These are phyloP conservation scores for Croton laevigatus DNA, from an alignment of 441 rosid genomes.

Conservation along the genomic window DNA sequence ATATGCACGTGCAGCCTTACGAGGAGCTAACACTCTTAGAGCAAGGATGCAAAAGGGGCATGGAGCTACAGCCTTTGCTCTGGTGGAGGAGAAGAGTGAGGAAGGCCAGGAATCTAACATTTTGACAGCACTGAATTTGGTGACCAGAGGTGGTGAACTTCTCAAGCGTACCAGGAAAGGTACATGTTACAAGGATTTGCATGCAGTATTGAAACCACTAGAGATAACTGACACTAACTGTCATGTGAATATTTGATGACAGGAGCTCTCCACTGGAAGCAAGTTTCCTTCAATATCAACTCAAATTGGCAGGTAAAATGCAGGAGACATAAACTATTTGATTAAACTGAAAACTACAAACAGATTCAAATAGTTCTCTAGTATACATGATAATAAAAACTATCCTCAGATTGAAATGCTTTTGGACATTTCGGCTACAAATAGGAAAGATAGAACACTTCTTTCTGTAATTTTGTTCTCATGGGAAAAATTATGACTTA, in stretches of 20 bases:
- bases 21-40: constrained; percentile 73
- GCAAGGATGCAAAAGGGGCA: constrained; percentile 70
- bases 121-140: constrained; percentile 58
- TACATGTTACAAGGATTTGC: constrained; percentile 18
- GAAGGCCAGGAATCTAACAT: constrained; percentile 44
- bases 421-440: background rate
- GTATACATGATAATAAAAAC: background rate
- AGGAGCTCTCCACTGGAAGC: constrained; percentile 96
- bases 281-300: constrained; percentile 73
- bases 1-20: constrained; percentile 46
- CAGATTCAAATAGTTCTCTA: background rate
- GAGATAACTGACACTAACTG: constrained; percentile 13
- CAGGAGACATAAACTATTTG: background rate
- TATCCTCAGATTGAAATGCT: background rate
- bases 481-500: background rate
- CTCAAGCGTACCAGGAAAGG: constrained; percentile 97
- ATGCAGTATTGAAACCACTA: background rate
- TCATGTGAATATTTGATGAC: constrained; percentile 24
- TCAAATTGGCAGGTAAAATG: constrained; percentile 73
- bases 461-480: background rate
- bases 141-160: constrained; percentile 75
- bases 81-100: constrained; percentile 48
- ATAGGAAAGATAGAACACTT: background rate
- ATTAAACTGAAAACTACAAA: background rate
- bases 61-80: constrained; percentile 41